Evolutionary conservation across 2,329 filamentous ascomycete species (phyloP), one percentile per base, ranked within the genome.

Genomic region (Akanthomyces dipterigenus): DNA sequence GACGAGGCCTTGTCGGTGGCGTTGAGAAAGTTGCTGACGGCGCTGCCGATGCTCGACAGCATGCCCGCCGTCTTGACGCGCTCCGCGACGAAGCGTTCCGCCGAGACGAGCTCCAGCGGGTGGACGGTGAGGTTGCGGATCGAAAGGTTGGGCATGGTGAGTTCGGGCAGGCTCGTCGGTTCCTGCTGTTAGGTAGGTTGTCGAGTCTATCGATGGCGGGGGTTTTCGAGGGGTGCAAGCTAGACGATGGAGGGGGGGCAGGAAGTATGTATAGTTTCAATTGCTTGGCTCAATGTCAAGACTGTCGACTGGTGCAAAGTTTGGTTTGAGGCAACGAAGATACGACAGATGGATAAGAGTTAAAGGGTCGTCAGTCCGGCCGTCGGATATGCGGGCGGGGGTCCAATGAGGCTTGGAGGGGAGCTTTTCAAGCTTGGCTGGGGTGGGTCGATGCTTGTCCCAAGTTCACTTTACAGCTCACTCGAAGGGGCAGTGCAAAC

Each of bases 41-140:
- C 71, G 63, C 72, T 75, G 24, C 77, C 78, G 63, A 81, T 71
- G 65, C 78, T 82, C 65, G 71, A 72, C 42, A 82, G 66, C 18
- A 79, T 72, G 64, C 81, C 72, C 61, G 73, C 73, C 34, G 73
- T 72, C 48, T 77, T 58, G 77, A 76, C 67, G 26, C 73, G 72
- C 62, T 77, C 71, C 34, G 73, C 81, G 66, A 86, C 83, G 72
- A 92, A 92, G 66, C 88, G 87, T 77, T 96, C 89, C 62, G 93
- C 79, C 63, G 71, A 80, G 72, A 86, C 87, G 67, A 97, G 82
- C 66, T 88, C 84, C 60, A 96, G 78, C n/a, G 86, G 81, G 54
- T 83, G 87, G 62, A 84, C 79, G 49, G 90, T 93, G 65, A 96
- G 78, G 73, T 97, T 97, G 69, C 93, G 91, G 68, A 97, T 84